Evolutionary conservation across 2,329 filamentous ascomycete species (phyloP).

Genomic region (Apiospora marii): DNA sequence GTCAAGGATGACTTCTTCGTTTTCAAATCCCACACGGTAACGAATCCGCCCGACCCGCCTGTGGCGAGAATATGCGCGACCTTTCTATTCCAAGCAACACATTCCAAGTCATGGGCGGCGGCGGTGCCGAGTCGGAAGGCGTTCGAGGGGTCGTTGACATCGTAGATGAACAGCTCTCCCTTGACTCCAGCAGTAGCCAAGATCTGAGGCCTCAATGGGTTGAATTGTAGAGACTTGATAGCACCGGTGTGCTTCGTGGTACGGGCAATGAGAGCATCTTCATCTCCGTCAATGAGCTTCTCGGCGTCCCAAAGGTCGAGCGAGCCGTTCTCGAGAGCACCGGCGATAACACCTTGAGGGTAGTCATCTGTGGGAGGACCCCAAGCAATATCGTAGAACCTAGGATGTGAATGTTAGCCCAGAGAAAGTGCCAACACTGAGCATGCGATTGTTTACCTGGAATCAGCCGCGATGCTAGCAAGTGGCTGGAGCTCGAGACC

Average conservation of each 20-base stretch:
- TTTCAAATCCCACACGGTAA: constrained; percentile 98
- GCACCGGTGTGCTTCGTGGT: constrained; percentile 90
- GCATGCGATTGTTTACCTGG: constrained; percentile 69
- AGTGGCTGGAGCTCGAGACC: constrained; percentile 86
- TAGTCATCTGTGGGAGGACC: constrained; percentile 80
- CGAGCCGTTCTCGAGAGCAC: constrained; percentile 92
- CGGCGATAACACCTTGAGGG: constrained; percentile 89
- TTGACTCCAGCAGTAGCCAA: constrained; percentile 92
- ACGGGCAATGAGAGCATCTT: constrained; percentile 83
- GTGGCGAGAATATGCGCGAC: constrained; percentile 96
- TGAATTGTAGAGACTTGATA: constrained; percentile 96
- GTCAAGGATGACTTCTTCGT: constrained; percentile 97
- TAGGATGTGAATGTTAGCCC: constrained; percentile 11
- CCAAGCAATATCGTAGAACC: constrained; percentile 98
- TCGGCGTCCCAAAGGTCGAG: constrained; percentile 93
- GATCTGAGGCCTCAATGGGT: constrained; percentile 88
- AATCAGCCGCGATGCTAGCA: constrained; percentile 85
- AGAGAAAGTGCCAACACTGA: constrained; percentile 10
- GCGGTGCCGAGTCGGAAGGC: constrained; percentile 89
- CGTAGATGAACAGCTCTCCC: constrained; percentile 95
- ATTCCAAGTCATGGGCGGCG: constrained; percentile 92
- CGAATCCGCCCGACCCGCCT: constrained; percentile 90
- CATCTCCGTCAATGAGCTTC: constrained; percentile 64
- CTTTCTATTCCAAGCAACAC: constrained; percentile 98
- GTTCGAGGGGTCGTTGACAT: constrained; percentile 87